Percentiles rank a stretch among this genome's conserved stretches.
phyloP scores from a whole-genome alignment of 306 rosid genomes.

The Trifolium repens region DNA sequence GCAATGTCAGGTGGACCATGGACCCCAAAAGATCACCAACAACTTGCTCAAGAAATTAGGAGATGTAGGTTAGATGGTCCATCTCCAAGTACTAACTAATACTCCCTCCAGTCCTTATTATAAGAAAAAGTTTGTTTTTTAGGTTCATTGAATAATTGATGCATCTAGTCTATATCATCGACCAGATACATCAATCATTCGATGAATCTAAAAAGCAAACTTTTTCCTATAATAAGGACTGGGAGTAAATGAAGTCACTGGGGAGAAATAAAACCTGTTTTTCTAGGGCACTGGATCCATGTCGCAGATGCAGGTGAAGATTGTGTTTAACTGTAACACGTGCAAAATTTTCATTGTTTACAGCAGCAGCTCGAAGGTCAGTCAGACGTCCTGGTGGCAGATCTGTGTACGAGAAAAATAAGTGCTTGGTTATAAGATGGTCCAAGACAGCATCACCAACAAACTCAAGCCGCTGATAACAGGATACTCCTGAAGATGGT shows the following conservation, averaged over 20 bases:
- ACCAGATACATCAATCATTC: too few species aligned
- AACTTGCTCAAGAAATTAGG: conserved; percentile 27
- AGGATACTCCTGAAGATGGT: conserved; percentile 95
- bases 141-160: too few species aligned
- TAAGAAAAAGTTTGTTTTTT: too few species aligned
- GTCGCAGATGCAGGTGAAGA: conserved; percentile 92
- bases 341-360: conserved; percentile 97
- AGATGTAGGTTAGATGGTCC: conserved; percentile 21
- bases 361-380: conserved; percentile 99
- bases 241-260: neutral
- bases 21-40: conserved; percentile 26
- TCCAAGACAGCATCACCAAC: conserved; percentile 98
- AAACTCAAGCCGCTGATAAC: conserved; percentile 97
- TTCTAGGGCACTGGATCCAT: conserved; percentile 94
- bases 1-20: conserved; percentile 25
- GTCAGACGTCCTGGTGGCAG: conserved; percentile 98
- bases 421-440: conserved; percentile 92
- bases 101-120: too few species aligned
- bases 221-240: too few species aligned
- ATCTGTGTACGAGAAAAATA: conserved; percentile 91
- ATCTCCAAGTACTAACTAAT: conserved; percentile 24
- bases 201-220: too few species aligned
- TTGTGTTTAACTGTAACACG: conserved; percentile 91
- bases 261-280: conserved; percentile 68
- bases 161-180: too few species aligned